Conservation (phyloP, 1,284 basidiomycete genomes). For the Pascua guehoae region DNA sequence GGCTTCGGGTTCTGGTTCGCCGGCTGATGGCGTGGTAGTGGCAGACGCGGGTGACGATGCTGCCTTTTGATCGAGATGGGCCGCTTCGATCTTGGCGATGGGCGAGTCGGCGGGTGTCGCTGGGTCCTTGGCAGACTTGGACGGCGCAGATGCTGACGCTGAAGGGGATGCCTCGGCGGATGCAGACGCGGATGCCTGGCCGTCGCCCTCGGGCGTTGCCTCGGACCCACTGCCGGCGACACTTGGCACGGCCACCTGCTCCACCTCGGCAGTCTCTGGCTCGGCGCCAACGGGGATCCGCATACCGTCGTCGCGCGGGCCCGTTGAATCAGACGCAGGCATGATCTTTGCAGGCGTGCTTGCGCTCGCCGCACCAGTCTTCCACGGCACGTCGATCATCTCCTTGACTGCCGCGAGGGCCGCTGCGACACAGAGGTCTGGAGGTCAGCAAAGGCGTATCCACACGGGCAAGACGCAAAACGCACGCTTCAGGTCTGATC, state of each 20-base stretch:
- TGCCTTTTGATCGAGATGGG: too few species aligned
- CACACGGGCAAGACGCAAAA: constrained; percentile 11
- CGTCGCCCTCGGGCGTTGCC: too few species aligned
- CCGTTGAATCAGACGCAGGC: background rate
- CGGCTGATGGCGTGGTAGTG: background rate
- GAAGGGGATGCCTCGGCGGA: too few species aligned
- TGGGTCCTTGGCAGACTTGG: too few species aligned
- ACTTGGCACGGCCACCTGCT: background rate
- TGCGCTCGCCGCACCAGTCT: background rate
- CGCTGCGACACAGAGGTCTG: constrained; percentile 84
- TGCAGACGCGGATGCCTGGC: too few species aligned
- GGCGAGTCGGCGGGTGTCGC: too few species aligned
- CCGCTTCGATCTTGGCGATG: too few species aligned
- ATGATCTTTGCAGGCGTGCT: background rate
- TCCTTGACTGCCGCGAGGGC: constrained; percentile 86
- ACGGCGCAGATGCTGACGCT: too few species aligned
- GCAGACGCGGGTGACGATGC: too few species aligned
- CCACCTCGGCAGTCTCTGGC: constrained; percentile 6
- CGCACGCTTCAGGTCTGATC: constrained; percentile 89
- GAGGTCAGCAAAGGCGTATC: constrained; percentile 1
- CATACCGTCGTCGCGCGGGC: constrained; percentile 6
- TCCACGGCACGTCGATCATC: constrained; percentile 71
- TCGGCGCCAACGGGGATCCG: background rate
- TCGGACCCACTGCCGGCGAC: too few species aligned
- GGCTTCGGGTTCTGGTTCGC: background rate